Conservation (phyloP, 441 rosid species). For the Syzygium syzygioides region DNA sequence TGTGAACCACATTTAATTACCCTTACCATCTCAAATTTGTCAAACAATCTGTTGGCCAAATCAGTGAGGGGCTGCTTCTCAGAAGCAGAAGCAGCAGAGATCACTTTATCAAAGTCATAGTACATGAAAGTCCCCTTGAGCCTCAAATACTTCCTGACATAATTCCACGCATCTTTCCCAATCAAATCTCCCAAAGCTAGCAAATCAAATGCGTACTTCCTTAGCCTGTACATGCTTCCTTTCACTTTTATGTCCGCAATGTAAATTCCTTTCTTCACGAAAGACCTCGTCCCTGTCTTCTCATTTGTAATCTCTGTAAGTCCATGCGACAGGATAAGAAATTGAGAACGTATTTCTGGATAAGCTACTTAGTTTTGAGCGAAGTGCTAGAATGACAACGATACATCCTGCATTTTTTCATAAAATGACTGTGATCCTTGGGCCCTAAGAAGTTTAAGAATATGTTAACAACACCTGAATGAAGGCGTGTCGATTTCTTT, state of each 20-base stretch:
- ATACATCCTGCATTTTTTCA: neutral
- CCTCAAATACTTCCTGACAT: conserved; percentile 73
- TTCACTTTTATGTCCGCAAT: conserved; percentile 54
- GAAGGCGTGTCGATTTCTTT: neutral
- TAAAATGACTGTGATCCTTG: neutral
- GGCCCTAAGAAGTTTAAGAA: neutral
- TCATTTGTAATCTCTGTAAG: conserved; percentile 57
- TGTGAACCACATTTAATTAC: neutral
- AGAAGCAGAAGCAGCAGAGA: conserved; percentile 50
- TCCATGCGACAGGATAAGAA: neutral
- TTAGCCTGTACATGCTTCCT: conserved; percentile 62
- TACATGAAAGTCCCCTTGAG: conserved; percentile 72
- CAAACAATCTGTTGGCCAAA: conserved; percentile 79
- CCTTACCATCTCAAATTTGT: conserved; percentile 69
- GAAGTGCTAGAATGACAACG: neutral
- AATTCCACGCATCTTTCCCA: conserved; percentile 68
- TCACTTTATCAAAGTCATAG: conserved; percentile 76
- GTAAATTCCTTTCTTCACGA: conserved; percentile 59
- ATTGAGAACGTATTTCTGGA: neutral
- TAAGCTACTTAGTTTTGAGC: neutral
- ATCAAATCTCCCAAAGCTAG: conserved; percentile 85
- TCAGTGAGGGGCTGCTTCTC: conserved; percentile 66
- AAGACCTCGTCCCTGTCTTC: conserved; percentile 72
- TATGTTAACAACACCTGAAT: neutral
- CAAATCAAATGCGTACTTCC: conserved; percentile 73